Evolutionary conservation across 352 stramenopile species (phyloP), one percentile per base, ranked within the genome.

Genomic region (Globisporangium radiosum): DNA sequence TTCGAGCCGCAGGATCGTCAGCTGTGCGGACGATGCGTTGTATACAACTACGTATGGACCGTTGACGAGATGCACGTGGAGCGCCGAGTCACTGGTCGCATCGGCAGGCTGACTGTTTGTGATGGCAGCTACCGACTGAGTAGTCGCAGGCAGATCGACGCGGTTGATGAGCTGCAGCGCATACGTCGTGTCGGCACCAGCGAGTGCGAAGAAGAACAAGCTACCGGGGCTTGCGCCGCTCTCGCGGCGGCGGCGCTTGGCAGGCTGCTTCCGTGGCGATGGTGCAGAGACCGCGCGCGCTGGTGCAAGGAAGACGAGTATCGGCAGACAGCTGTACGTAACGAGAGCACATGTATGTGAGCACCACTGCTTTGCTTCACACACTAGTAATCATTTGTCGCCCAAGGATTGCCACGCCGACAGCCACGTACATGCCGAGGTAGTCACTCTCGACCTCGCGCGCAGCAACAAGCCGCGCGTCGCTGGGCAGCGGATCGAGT

Each of bases 1-100:
- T 53, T 59, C 54, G 5, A 76, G 59, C 33, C 59, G 73, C 51
- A 75, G 58, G 45, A 72, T 47, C 1, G 52, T 47, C 3, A 71
- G 33, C 15, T 62, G 42, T 3, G 57, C 51, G 2, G 52, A 15
- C 1, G 47, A 0, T 39, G 45, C 45, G 7, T 71, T 37, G 60
- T 73, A 71, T 7, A 81, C 55, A 14, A 81, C n/a, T 11, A 70
- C 55, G 38, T 69, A 51, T 1, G 76, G 76, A 47, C 76, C 76
- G 37, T 83, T 69, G 5, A 54, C 57, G 33, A 81, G 5, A 44
- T 70, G 62, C 45, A 72, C 54, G 15, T 81, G 71, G 15, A 76
- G 25, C 19, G 45, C 10, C 15, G n/a, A 5, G 38, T 19, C 47
- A 25, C 6, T 38, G 11, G 47, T 5, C 4, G 33, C 15, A 3